Conservation (phyloP, 345 rosid genomes). For the Ceriops zippeliana region DNA sequence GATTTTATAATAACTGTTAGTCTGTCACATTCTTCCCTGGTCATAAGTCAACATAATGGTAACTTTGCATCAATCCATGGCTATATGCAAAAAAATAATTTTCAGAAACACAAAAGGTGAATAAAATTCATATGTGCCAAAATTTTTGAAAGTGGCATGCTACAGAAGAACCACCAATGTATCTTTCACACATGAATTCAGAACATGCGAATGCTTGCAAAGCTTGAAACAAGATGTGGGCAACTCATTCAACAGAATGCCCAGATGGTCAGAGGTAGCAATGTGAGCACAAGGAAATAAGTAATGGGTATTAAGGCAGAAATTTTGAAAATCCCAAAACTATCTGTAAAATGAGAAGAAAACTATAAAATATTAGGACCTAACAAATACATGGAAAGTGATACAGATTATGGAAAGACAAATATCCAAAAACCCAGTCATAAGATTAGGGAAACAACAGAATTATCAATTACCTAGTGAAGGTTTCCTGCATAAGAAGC, state of each 20-base stretch:
- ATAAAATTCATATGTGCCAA: neutral
- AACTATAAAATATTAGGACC: no score
- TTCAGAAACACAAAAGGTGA: neutral
- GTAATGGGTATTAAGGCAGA: no score
- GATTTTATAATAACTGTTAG: conserved; percentile 63
- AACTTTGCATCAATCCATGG: conserved; percentile 17
- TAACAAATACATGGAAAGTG: neutral
- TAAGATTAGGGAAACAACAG: neutral
- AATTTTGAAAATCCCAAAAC: no score
- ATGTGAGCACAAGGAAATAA: no score
- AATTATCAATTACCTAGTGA: conserved; percentile 57
- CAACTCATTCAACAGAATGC: neutral
- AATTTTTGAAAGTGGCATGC: neutral
- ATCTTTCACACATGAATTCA: conserved; percentile 1
- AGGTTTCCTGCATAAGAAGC: conserved; percentile 74
- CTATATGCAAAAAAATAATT: neutral
- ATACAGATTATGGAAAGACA: conserved; percentile 7
- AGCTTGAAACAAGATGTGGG: neutral
- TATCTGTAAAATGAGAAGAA: no score
- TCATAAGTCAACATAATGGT: conserved; percentile 27
- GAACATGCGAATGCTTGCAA: no score
- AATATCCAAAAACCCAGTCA: neutral
- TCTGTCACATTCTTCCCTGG: conserved; percentile 82
- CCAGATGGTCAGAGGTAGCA: no score
- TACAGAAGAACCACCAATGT: neutral